A percentile compares a stretch with the other conserved stretches of the same genome.
These are phyloP conservation scores for Speleostelium caveatum DNA, from an alignment of 78 protist genomes.

Conservation along the genomic window DNA sequence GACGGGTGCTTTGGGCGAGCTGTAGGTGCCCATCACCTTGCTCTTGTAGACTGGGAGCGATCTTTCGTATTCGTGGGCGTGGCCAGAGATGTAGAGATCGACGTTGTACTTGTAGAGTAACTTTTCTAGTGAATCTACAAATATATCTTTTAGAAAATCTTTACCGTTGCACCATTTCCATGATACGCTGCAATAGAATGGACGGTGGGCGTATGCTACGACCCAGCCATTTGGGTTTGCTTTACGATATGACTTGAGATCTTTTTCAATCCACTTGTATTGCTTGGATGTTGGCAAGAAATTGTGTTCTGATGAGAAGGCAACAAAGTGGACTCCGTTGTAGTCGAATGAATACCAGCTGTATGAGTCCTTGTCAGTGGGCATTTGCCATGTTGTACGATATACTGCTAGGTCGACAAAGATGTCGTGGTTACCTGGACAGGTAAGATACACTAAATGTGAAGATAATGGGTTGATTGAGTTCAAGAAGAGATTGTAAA, in stretches of 20 bases:
- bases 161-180: conserved; percentile 9
- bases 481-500: conserved; percentile 40
- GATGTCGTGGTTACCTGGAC: conserved; percentile 73
- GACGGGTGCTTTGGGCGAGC: conserved; percentile 26
- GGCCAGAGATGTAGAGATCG: conserved; percentile 36
- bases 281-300: conserved; percentile 15
- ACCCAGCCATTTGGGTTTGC: conserved; percentile 36
- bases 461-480: conserved; percentile 14
- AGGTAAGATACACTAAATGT: background rate
- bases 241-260: conserved; percentile 18
- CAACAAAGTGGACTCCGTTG: conserved; percentile 64
- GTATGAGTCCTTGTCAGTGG: background rate
- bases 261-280: conserved; percentile 29
- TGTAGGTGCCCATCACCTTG: conserved; percentile 1
- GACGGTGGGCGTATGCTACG: conserved; percentile 40
- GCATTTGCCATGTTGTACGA: conserved; percentile 13
- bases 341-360: conserved; percentile 49
- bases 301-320: conserved; percentile 34
- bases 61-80: conserved; percentile 26
- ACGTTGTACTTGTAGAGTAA: conserved; percentile 51
- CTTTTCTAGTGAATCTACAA: conserved; percentile 15
- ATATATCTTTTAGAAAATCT: background rate
- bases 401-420: conserved; percentile 21
- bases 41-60: conserved; percentile 27
- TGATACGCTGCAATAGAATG: conserved; percentile 30